Base-by-base conservation (phyloP, 2,329 filamentous ascomycete species). In the Fusarium sp. region DNA sequence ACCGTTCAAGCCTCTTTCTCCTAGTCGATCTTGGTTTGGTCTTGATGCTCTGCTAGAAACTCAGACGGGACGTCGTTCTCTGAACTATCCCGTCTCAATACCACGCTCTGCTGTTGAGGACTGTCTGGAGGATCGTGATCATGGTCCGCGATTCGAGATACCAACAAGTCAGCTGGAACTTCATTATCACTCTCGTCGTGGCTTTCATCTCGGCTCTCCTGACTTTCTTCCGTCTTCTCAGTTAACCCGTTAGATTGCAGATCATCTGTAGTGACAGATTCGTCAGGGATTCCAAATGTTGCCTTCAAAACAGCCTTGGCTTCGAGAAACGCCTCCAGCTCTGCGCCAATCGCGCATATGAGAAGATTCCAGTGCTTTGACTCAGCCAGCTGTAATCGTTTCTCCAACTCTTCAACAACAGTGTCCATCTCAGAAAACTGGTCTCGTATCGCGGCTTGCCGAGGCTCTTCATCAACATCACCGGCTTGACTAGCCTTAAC, bases 281-380 rank as follows among this genome's bases (percentile, higher is more conserved):
- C 55, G 11, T 69, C 64, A 18, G 48, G 11, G 11, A 55, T 37
- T 14, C 63, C 68, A 6, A 74, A 48, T 4, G 69, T 65, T 14
- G 59, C 60, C 39, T 71, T 62, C n/a, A 92, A 78, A 40, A 92
- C 81, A 5, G 81, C 76, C 68, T 85, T 83, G 2, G 88, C 89
- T 71, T 90, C 85, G 31, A 80, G 80, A 62, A 92, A 89, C 4
- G 90, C 89, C 59, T 90, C 88, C 3, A 91, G 74, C 75, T 93
- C 92, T 1, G 92, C 91, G 1, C 91, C 90, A 33, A 95, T 88
- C 13, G 91, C 91, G 50, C 88, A 91, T 6, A 94, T 88, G 18
- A 95, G 81, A 17, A 94, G 79, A 57, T 90, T 94, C 91, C 92
- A 95, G 17, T 85, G 83, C 57, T 86, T 86, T 2, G 82, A 79